Evolutionary conservation across 495 filamentous ascomycete genomes (phyloP).

Genomic region (Penicillium paxilli): DNA sequence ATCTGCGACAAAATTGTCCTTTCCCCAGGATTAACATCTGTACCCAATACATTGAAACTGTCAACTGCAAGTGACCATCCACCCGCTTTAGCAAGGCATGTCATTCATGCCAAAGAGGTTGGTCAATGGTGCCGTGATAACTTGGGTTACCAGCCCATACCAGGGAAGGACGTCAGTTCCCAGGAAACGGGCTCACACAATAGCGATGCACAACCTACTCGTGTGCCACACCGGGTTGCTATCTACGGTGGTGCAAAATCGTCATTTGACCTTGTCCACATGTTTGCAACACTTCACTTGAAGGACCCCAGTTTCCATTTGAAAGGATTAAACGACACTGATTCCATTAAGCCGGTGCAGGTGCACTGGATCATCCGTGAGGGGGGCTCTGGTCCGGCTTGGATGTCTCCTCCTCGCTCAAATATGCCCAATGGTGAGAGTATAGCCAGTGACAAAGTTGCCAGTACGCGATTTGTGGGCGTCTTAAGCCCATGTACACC

Average conservation of each 20-base stretch:
- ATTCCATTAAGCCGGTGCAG: slow-evolving; percentile 39
- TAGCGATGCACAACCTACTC: not conserved
- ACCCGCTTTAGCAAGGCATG: slow-evolving; percentile 23
- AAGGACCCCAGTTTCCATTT: slow-evolving; percentile 15
- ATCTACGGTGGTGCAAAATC: slow-evolving; percentile 70
- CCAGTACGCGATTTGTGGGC: slow-evolving; percentile 52
- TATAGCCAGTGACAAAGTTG: slow-evolving; percentile 54
- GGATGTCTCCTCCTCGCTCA: slow-evolving; percentile 24
- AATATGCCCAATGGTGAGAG: slow-evolving; percentile 51
- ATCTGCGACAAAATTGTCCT: slow-evolving; percentile 59
- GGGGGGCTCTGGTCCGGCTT: slow-evolving; percentile 43
- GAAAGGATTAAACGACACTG: not conserved
- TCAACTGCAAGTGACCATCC: not conserved
- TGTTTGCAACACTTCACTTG: slow-evolving; percentile 50
- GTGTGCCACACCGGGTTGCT: slow-evolving; percentile 34
- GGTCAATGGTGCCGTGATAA: slow-evolving; percentile 31
- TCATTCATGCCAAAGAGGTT: slow-evolving; percentile 46
- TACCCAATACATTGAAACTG: slow-evolving; percentile 46
- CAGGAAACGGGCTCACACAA: not conserved
- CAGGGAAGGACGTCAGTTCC: not conserved
- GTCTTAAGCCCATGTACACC: slow-evolving; percentile 55
- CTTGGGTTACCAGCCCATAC: slow-evolving; percentile 26
- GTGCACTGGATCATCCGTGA: slow-evolving; percentile 77
- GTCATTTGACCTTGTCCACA: slow-evolving; percentile 68
- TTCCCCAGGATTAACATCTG: slow-evolving; percentile 65